A percentile compares a stretch with the other conserved stretches of the same genome.
Evolutionary conservation across 1,284 basidiomycete genomes (phyloP).

Genomic region (Pseudozyma pruni): DNA sequence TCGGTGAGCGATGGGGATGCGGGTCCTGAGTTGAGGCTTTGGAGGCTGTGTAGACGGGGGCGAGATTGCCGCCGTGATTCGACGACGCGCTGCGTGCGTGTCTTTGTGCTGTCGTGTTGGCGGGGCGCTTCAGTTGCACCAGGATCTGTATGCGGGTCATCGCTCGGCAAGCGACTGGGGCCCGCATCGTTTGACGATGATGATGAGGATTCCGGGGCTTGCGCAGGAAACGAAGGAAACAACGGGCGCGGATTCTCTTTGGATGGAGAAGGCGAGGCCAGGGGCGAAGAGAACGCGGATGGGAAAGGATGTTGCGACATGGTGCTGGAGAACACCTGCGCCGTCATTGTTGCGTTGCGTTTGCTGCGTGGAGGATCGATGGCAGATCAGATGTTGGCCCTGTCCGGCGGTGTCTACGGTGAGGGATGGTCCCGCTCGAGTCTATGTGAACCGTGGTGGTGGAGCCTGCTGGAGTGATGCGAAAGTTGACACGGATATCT

Average conservation of each 20-base stretch:
- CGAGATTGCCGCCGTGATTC: constrained; percentile 19
- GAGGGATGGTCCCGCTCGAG: too few species aligned
- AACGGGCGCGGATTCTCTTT: constrained; percentile 21
- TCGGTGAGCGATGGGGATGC: constrained; percentile 44
- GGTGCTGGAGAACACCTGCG: constrained; percentile 34
- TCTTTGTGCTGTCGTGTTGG: neutral
- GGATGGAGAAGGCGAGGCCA: constrained; percentile 34
- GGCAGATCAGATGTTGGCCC: neutral
- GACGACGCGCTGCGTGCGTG: constrained; percentile 8
- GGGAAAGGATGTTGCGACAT: constrained; percentile 41
- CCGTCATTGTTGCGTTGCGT: constrained; percentile 24
- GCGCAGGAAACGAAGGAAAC: constrained; percentile 9
- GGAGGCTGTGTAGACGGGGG: constrained; percentile 37
- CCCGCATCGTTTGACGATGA: constrained; percentile 6
- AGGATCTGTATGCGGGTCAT: neutral
- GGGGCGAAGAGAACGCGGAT: constrained; percentile 34
- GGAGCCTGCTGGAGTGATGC: too few species aligned
- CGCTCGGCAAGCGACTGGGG: constrained; percentile 4
- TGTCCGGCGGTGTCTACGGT: neutral
- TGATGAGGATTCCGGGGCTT: neutral
- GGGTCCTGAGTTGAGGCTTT: constrained; percentile 45
- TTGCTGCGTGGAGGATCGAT: neutral
- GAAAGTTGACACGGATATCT: too few species aligned
- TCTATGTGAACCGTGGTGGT: too few species aligned
- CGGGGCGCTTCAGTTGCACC: neutral